These are phyloP conservation scores for Paspalum notatum DNA, from an alignment of 176 grass and related monocot species.

Conservation along the genomic window DNA sequence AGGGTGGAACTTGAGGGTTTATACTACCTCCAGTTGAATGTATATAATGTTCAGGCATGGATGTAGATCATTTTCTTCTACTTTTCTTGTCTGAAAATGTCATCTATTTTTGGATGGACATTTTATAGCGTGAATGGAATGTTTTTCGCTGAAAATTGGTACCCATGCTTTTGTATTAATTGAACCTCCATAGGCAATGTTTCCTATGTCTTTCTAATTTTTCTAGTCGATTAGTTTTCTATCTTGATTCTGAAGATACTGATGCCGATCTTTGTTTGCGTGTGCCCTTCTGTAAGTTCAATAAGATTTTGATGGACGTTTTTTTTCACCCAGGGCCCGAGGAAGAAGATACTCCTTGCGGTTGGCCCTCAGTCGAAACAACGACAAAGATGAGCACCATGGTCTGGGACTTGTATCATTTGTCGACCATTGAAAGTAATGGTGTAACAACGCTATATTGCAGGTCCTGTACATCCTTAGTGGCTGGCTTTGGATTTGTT, in stretches of 20 bases:
- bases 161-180: constrained; percentile 13
- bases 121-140: neutral
- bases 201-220: neutral
- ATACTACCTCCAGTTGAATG: too few relatives aligned
- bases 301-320: constrained; percentile 15
- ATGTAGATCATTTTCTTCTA: too few relatives aligned
- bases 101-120: neutral
- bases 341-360: constrained; percentile 88
- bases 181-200: neutral
- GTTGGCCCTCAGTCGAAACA: constrained; percentile 57
- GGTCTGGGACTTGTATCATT: constrained; percentile 16
- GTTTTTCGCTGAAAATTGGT: neutral
- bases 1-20: neutral
- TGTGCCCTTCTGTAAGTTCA: neutral
- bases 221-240: neutral
- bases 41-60: too few relatives aligned
- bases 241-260: neutral
- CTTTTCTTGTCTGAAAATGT: neutral
- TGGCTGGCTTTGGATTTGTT: constrained; percentile 20
- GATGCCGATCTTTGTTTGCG: neutral
- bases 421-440: constrained; percentile 17
- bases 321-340: constrained; percentile 56
- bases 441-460: constrained; percentile 36
- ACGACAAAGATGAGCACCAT: constrained; percentile 31
- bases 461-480: constrained; percentile 47